Conservation (phyloP, 805 yeast species). For the Starmerella etchellsii region DNA sequence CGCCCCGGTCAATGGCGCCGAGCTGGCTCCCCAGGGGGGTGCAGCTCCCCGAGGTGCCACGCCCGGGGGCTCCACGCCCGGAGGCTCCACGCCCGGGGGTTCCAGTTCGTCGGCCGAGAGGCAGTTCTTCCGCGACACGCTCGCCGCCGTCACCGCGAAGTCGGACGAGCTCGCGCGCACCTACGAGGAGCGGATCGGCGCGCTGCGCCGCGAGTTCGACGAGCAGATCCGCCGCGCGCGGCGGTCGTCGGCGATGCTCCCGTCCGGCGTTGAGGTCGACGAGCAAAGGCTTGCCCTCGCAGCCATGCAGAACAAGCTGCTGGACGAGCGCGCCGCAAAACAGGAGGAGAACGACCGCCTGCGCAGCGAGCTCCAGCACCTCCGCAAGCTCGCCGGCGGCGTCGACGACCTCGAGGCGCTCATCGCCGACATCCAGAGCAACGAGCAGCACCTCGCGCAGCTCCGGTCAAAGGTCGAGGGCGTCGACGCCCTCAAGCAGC, state of each 20-base stretch:
- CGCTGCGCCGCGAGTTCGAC: constrained; percentile 18
- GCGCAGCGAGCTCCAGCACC: constrained; percentile 17
- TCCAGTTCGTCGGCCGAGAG: constrained; percentile 13
- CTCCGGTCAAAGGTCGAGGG: constrained; percentile 20
- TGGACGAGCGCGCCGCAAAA: constrained; percentile 21
- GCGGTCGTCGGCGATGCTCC: constrained; percentile 7
- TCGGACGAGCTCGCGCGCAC: constrained; percentile 18
- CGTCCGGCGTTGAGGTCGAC: constrained; percentile 19
- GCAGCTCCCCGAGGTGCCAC: not conserved
- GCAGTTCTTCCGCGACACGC: constrained; percentile 24
- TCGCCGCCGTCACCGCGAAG: constrained; percentile 19
- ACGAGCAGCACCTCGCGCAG: constrained; percentile 20
- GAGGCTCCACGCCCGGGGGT: not conserved
- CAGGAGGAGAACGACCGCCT: constrained; percentile 14
- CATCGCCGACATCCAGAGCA: constrained; percentile 16
- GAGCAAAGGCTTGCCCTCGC: constrained; percentile 27
- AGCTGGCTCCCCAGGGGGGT: not conserved
- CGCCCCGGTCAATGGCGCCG: not conserved
- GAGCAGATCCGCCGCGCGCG: constrained; percentile 19
- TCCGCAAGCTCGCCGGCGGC: constrained; percentile 14
- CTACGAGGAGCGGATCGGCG: constrained; percentile 19
- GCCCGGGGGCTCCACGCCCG: not conserved
- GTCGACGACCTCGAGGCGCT: constrained; percentile 14
- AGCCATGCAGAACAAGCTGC: constrained; percentile 27
- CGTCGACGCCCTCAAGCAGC: constrained; percentile 23